Base-by-base conservation (phyloP, 768 basidiomycete species). In the Xanthoconium purpureum region DNA sequence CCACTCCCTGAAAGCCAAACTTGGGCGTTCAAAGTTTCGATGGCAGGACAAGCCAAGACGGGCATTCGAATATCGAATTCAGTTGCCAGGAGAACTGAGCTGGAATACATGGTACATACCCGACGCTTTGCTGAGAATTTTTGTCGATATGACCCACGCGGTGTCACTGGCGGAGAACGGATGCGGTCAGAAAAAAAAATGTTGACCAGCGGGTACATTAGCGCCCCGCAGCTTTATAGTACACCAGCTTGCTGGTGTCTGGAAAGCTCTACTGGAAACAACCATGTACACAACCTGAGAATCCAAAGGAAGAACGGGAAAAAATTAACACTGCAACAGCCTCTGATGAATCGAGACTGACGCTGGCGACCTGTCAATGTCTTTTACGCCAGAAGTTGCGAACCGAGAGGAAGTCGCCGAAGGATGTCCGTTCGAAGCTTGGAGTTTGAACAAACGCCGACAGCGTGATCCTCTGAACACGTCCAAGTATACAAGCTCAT, bases 11-110 rank as follows among this genome's bases (percentile, higher is more conserved):
- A 46, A 55, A 44, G 48, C 17, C 33, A 58, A 50, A 52, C 61
- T 54, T 47, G 40, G 52, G 58, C 55, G 50, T 47, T 55, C 62
- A 61, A 61, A 32, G 63, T 64, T 54, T 57, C 39, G 37, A 46
- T 38, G 52, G 2, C 47, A 44, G 28, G 33, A 39, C 39, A 32
- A 28, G 30, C 33, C 9, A 14, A n/a, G 45, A 48, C 20, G 47
- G 51, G 15, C 15, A 20, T 15, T 29, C 15, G 18, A 42, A n/a
- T 18, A 24, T 59, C 28, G 24, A 52, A 37, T 39, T 50, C 38
- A 52, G 44, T 56, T 50, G 37, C 44, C 54, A 61, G 52, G 54
- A 49, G 63, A 55, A 36, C 52, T 47, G 39, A 52, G 35, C 44
- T 36, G 55, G 44, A 28, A 56, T 35, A 18, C 24, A 47, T 11